phyloP scores from a whole-genome alignment of 2,329 filamentous ascomycete species.

The Botrytis fabae region DNA sequence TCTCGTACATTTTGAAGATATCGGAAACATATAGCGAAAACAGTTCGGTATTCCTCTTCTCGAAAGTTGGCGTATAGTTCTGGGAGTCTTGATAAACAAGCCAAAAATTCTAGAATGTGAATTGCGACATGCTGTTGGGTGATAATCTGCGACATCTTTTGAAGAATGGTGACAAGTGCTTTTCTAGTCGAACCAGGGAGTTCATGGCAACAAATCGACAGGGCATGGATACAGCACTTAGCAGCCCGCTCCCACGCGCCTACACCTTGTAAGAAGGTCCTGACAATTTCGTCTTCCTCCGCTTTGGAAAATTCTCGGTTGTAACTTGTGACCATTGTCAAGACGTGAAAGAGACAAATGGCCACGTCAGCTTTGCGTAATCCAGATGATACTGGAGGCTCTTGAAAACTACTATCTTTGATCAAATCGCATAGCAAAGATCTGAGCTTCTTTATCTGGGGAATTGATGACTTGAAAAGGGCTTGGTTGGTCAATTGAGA shows the following conservation, averaged over 20 bases:
- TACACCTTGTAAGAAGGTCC: conserved; percentile 82
- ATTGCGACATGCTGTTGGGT: conserved; percentile 89
- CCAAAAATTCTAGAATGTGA: conserved; percentile 95
- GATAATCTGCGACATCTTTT: conserved; percentile 94
- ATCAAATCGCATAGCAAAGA: conserved; percentile 81
- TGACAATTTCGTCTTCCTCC: conserved; percentile 87
- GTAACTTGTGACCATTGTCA: conserved; percentile 89
- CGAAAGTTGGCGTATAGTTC: conserved; percentile 85
- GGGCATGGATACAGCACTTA: conserved; percentile 89
- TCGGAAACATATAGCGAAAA: conserved; percentile 93
- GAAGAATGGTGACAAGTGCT: conserved; percentile 79
- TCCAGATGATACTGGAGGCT: conserved; percentile 76
- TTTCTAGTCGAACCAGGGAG: conserved; percentile 85
- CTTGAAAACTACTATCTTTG: conserved; percentile 72
- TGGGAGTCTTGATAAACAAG: conserved; percentile 79
- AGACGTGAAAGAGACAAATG: conserved; percentile 80
- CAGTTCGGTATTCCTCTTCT: conserved; percentile 87
- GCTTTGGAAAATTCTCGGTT: conserved; percentile 79
- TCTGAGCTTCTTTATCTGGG: conserved; percentile 74
- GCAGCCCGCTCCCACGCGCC: conserved; percentile 82
- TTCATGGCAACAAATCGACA: conserved; percentile 94
- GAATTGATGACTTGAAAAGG: conserved; percentile 72
- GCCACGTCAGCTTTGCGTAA: conserved; percentile 86
- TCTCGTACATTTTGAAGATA: conserved; percentile 89
- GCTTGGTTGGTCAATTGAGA: conserved; percentile 89